Evolutionary conservation across 2,329 filamentous ascomycete genomes (phyloP), one percentile per base, ranked within the genome.

Genomic region (Epichloe scottii): DNA sequence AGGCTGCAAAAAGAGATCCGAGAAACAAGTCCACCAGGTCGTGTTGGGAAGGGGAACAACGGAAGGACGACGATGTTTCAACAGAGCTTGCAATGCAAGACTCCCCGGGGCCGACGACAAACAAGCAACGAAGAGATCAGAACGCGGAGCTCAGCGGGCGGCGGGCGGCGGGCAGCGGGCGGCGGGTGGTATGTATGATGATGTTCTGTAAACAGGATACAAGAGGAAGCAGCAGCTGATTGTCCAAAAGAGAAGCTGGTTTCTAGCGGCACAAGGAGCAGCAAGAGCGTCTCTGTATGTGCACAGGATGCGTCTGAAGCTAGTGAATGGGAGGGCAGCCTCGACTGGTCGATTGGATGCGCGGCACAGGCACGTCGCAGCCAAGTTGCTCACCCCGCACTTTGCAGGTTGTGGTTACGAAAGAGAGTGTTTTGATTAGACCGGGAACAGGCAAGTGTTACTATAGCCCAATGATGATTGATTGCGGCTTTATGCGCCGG

Each of bases 301-400:
- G 45, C 4, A 17, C 26, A 34, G 21, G 15, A 26, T 37, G 44
- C 15, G 49, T 47, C 46, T 30, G 50, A 40, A 52, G 51, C 46
- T 51, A 49, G 50, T 38, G 50, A 51, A 51, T 56, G 57, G 62
- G 63, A 61, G 63, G 62, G 63, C 55, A 63, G 60, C 51, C 50
- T 55, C 53, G 57, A 57, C 47, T 54, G 55, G 26, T 42, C 60
- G 59, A 66, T 66, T 63, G 62, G 60, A 58, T 53, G 56, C 48
- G 48, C 40, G 39, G 14, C 34, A 44, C 33, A 49, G 54, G 51
- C 37, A 51, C 52, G 56, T 55, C 48, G 53, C 56, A 56, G 54
- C 50, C 38, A 53, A 40, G 50, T 51, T 37, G 46, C 42, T 55
- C 57, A 58, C 59, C 59, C 59, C 58, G 59, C 59, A 60, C 59